These are phyloP conservation scores for Diversispora eburnea DNA, from an alignment of 192 early-diverging fungal species.

Conservation along the genomic window DNA sequence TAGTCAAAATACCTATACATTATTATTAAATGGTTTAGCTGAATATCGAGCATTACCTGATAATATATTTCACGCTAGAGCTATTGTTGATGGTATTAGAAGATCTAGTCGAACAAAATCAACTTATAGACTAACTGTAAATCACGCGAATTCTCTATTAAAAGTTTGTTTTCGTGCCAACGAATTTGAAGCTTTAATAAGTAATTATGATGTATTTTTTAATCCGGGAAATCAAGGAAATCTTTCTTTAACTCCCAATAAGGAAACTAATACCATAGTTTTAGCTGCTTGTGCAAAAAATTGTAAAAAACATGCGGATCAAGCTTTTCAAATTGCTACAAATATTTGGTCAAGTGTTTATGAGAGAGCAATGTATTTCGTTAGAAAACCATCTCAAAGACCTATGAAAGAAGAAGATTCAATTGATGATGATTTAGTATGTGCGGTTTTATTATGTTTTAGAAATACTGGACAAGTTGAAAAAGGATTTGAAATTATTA, in stretches of 20 bases:
- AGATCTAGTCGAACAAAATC: constrained; percentile 20
- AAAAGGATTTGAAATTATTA: constrained; percentile 8
- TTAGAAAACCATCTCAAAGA: too few species aligned
- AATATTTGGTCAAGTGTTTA: too few species aligned
- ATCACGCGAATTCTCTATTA: constrained; percentile 39
- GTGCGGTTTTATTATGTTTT: not conserved
- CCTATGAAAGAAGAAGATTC: not conserved
- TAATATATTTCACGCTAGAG: constrained; percentile 32
- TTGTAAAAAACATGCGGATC: constrained; percentile 1
- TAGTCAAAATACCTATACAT: constrained; percentile 34
- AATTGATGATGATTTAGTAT: constrained; percentile 1
- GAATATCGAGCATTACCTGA: constrained; percentile 32
- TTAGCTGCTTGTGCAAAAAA: constrained; percentile 34
- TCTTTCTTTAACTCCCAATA: constrained; percentile 28
- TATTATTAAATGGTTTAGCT: constrained; percentile 36
- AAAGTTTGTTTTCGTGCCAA: constrained; percentile 36
- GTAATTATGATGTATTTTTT: constrained; percentile 31
- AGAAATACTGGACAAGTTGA: not conserved
- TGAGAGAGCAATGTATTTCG: too few species aligned
- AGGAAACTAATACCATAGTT: constrained; percentile 33
- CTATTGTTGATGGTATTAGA: constrained; percentile 31
- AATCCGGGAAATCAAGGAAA: constrained; percentile 17
- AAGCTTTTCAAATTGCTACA: too few species aligned
- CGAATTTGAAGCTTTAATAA: constrained; percentile 24
- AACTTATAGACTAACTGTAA: not conserved